These are phyloP conservation scores for Vitis rupestris DNA, from an alignment of 164 flowering plant species.

Conservation along the genomic window DNA sequence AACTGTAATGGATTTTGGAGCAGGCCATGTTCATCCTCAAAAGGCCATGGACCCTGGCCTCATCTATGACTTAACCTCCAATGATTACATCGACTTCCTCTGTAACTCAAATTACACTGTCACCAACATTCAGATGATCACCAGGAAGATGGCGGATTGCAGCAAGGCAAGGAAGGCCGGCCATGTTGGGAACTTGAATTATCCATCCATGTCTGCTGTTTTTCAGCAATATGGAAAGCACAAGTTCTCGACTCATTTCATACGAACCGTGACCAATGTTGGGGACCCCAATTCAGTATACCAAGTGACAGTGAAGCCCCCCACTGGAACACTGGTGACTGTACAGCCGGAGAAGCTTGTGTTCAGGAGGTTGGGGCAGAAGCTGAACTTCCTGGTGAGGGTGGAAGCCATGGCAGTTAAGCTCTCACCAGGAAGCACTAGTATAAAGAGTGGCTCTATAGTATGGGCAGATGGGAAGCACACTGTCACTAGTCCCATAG, in stretches of 20 bases:
- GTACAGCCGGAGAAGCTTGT: conserved; percentile 66
- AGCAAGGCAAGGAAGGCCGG: conserved; percentile 55
- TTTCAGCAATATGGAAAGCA: conserved; percentile 63
- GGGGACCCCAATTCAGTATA: conserved; percentile 66
- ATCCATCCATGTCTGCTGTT: conserved; percentile 73
- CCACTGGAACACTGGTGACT: conserved; percentile 51
- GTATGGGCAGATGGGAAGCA: conserved; percentile 85
- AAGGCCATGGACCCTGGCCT: conserved; percentile 91
- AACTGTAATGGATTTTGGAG: conserved; percentile 69
- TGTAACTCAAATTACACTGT: conserved; percentile 78
- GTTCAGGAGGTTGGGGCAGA: conserved; percentile 74
- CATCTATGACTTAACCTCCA: conserved; percentile 55
- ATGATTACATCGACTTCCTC: conserved; percentile 76
- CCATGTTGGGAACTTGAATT: conserved; percentile 81
- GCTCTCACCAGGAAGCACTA: conserved; percentile 62
- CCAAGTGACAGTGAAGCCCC: conserved; percentile 44
- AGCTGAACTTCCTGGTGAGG: conserved; percentile 65
- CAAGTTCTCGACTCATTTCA: conserved; percentile 72
- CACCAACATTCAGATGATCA: conserved; percentile 49
- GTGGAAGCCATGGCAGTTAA: conserved; percentile 46
- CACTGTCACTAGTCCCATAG: conserved; percentile 73
- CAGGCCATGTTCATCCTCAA: conserved; percentile 89
- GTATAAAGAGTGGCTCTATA: conserved; percentile 53
- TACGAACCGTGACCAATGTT: conserved; percentile 80
- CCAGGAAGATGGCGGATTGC: conserved; percentile 64